A percentile compares a stretch with the other conserved stretches of the same genome.
Conservation (phyloP, 1,139 yeast genomes). For the Scheffersomyces cryptocercus region DNA sequence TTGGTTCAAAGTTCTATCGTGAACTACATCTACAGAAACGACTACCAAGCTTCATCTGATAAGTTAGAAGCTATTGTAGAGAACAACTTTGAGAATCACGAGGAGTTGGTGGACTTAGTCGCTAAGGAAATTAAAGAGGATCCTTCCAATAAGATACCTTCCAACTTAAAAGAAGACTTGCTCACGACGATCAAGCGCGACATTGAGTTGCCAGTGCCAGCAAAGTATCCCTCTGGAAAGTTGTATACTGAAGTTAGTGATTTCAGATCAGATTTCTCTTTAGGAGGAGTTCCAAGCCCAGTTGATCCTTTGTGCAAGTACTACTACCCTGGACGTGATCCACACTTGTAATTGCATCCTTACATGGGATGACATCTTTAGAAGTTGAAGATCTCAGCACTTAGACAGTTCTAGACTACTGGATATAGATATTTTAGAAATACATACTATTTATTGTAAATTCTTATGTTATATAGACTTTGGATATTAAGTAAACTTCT, state of each 20-base stretch:
- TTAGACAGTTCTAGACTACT: not conserved
- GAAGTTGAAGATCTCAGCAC: no score
- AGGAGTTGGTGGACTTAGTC: slow-evolving; percentile 16
- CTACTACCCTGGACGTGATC: slow-evolving; percentile 28
- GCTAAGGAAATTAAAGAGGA: slow-evolving; percentile 7
- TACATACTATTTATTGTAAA: not conserved
- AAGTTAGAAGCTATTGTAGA: slow-evolving; percentile 27
- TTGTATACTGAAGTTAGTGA: slow-evolving; percentile 18
- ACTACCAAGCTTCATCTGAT: slow-evolving; percentile 27
- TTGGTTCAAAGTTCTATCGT: slow-evolving; percentile 27
- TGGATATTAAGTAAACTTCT: no score
- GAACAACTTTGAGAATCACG: slow-evolving; percentile 17
- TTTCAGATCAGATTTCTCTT: slow-evolving; percentile 23
- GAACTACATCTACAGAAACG: slow-evolving; percentile 27
- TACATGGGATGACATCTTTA: not conserved
- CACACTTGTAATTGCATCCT: slow-evolving; percentile 25
- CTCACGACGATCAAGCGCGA: slow-evolving; percentile 10
- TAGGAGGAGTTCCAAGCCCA: slow-evolving; percentile 36
- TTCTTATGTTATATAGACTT: no score
- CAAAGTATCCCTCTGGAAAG: slow-evolving; percentile 28
- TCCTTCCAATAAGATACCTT: slow-evolving; percentile 1
- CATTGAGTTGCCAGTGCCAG: slow-evolving; percentile 25
- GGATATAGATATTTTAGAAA: not conserved
- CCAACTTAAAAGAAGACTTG: slow-evolving; percentile 7
- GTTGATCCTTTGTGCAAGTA: slow-evolving; percentile 32